A percentile compares a stretch with the other conserved stretches of the same genome.
Evolutionary conservation across 208 protist species (phyloP).

Genomic region (Acanthamoeba triangularis): DNA sequence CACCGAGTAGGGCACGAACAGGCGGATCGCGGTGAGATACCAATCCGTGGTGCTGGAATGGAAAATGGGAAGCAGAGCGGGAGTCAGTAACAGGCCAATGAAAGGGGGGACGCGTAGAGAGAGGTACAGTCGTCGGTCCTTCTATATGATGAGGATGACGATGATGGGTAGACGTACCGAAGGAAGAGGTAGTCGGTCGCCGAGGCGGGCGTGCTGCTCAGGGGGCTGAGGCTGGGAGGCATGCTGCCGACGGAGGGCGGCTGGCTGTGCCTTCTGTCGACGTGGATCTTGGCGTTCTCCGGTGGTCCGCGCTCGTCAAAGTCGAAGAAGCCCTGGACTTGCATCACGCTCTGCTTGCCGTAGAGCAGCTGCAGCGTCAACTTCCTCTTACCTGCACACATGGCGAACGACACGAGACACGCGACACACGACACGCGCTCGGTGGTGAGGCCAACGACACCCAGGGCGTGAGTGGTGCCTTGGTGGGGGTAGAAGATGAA

Average conservation of each 20-base stretch:
- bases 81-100: neutral
- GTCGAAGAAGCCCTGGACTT: constrained; percentile 5
- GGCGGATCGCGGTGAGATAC: neutral
- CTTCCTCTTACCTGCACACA: neutral
- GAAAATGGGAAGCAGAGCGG: neutral
- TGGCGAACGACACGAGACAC: neutral
- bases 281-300: constrained; percentile 19
- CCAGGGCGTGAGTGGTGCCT: no score
- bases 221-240: neutral
- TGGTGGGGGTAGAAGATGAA: neutral
- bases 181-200: constrained; percentile 56
- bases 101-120: neutral
- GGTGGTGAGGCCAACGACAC: neutral
- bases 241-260: neutral
- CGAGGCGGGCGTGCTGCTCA: neutral
- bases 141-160: no score
- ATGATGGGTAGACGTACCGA: neutral
- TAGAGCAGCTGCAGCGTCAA: neutral
- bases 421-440: neutral
- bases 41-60: neutral
- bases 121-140: neutral
- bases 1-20: neutral
- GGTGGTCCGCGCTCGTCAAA: neutral
- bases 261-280: neutral
- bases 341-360: neutral